Conservation (phyloP, 371 early-diverging fungal species). For the Parasitella parasitica region DNA sequence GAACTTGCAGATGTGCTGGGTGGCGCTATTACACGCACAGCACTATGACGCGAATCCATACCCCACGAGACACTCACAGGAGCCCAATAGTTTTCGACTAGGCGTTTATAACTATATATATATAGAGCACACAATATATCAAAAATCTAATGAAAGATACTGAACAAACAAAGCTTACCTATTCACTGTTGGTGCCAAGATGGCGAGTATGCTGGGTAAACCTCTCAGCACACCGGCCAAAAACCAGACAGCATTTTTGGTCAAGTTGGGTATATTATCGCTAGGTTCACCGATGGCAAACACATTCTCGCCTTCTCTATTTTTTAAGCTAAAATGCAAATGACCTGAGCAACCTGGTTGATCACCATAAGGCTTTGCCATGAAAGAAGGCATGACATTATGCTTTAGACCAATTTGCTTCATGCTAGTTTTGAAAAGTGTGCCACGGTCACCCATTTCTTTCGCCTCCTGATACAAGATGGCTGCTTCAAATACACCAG, state of each 20-base stretch:
- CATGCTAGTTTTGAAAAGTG: constrained; percentile 76
- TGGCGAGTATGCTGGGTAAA: constrained; percentile 73
- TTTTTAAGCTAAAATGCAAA: constrained; percentile 72
- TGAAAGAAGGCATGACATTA: constrained; percentile 77
- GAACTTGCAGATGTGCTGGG: constrained; percentile 64
- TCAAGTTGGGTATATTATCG: constrained; percentile 40
- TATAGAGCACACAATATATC: neutral
- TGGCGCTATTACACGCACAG: constrained; percentile 76
- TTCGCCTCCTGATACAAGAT: constrained; percentile 64
- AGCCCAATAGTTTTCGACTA: constrained; percentile 85
- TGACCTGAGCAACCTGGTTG: constrained; percentile 86
- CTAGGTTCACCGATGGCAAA: constrained; percentile 46
- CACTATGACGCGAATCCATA: constrained; percentile 73
- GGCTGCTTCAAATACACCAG: constrained; percentile 87
- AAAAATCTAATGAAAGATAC: too few relatives aligned
- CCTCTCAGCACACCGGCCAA: constrained; percentile 75
- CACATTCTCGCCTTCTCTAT: constrained; percentile 49
- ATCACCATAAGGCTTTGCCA: constrained; percentile 81
- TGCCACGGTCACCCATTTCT: constrained; percentile 74
- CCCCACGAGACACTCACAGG: constrained; percentile 86
- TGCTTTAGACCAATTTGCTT: constrained; percentile 75
- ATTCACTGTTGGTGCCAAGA: constrained; percentile 83
- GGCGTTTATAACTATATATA: constrained; percentile 70
- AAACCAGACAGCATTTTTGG: constrained; percentile 62
- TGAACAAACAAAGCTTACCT: constrained; percentile 31